Conservation (phyloP, 139 green algal species). For the Dunaliella sp. region DNA sequence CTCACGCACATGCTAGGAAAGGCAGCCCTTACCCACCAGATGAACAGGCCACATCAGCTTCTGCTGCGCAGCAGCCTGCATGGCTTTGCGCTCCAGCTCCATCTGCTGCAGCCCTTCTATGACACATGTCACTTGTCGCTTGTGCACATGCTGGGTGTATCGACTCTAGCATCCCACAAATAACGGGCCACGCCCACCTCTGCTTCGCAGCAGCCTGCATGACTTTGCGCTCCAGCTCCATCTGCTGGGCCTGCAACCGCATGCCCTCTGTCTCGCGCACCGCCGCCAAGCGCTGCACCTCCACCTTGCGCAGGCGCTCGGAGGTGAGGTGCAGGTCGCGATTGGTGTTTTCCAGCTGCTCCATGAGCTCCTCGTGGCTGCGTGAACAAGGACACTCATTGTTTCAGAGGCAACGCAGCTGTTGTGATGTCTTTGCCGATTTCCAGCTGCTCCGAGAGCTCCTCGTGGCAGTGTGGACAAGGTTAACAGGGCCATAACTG, state of each 20-base stretch:
- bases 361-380: slow-evolving; percentile 48
- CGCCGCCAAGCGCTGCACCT: slow-evolving; percentile 27
- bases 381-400: not conserved
- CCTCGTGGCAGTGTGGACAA: not conserved
- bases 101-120: slow-evolving; percentile 7
- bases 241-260: not conserved
- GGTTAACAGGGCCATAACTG: not conserved
- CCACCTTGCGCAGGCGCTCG: slow-evolving; percentile 30
- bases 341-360: slow-evolving; percentile 37
- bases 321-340: slow-evolving; percentile 29
- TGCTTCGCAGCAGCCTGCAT: slow-evolving; percentile 20
- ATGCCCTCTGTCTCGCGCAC: slow-evolving; percentile 25
- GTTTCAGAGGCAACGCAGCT: not conserved
- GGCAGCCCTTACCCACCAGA: not conserved
- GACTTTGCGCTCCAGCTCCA: slow-evolving; percentile 10
- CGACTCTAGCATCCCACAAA: not conserved
- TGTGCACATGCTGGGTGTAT: not conserved
- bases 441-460: not conserved
- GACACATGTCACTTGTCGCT: no score
- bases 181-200: slow-evolving; percentile 10
- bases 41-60: slow-evolving; percentile 9
- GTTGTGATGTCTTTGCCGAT: not conserved
- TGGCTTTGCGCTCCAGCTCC: not conserved
- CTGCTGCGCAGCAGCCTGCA: slow-evolving; percentile 17
- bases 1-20: not conserved